These are phyloP conservation scores for Phlyctochytrium arcticum DNA, from an alignment of 192 early-diverging fungal species.

Conservation along the genomic window DNA sequence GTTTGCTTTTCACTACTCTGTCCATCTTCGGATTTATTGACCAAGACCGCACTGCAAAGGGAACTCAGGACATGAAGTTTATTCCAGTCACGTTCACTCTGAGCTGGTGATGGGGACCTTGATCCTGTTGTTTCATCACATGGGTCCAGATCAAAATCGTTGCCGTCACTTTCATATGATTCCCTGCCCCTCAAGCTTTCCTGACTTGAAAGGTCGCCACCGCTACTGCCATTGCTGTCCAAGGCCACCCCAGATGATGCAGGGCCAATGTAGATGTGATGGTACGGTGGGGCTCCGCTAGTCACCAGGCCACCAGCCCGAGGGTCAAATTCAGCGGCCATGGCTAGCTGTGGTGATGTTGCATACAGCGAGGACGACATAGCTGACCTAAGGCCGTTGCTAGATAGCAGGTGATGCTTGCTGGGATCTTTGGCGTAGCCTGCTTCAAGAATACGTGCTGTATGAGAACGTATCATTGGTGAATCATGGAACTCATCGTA, in stretches of 20 bases:
- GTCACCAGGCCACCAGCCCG: conserved; percentile 1
- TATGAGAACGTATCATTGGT: too few species aligned
- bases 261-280: conserved; percentile 18
- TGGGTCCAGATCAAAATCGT: not conserved
- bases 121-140: not conserved
- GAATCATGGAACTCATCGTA: too few species aligned
- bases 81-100: conserved; percentile 15
- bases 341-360: conserved; percentile 14
- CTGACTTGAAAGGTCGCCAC: too few species aligned
- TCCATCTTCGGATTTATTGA: not conserved
- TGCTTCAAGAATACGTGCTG: too few species aligned
- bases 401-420: too few species aligned
- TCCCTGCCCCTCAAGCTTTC: too few species aligned
- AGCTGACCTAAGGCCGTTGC: too few species aligned
- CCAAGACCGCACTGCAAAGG: conserved; percentile 16
- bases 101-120: not conserved
- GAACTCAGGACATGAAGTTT: conserved; percentile 7
- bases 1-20: too few species aligned
- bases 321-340: conserved; percentile 22
- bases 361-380: not conserved
- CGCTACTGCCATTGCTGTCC: too few species aligned
- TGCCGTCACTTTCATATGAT: too few species aligned
- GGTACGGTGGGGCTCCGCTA: not conserved
- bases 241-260: not conserved
- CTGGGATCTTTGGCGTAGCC: too few species aligned